Evolutionary conservation across 345 rosid genomes (phyloP).

Genomic region (Eutrema japonicum): DNA sequence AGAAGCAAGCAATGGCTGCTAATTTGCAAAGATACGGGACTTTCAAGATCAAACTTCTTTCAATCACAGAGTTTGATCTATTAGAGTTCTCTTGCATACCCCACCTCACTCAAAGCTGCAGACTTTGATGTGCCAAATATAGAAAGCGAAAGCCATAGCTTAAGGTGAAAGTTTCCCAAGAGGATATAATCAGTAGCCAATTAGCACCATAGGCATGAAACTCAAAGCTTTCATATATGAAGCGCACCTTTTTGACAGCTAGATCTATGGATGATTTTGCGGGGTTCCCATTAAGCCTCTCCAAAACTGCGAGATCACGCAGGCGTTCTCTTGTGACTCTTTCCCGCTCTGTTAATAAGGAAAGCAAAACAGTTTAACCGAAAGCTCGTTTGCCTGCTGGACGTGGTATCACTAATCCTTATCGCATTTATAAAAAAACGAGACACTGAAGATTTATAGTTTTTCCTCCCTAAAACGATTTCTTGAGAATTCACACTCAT

Average conservation of each 20-base stretch:
- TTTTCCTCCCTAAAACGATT: background rate
- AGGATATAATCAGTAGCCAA: background rate
- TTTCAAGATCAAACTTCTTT: background rate
- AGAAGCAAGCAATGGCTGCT: background rate
- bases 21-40: background rate
- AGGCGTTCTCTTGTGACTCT: conserved; percentile 74
- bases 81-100: background rate
- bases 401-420: background rate
- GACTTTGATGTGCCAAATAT: background rate
- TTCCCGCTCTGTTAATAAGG: conserved; percentile 59
- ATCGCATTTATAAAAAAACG: background rate
- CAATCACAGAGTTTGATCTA: background rate
- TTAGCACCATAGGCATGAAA: conserved; percentile 6
- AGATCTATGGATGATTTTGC: conserved; percentile 62
- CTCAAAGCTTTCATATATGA: conserved; percentile 3
- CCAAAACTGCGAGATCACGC: conserved; percentile 76
- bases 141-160: background rate
- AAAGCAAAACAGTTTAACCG: background rate
- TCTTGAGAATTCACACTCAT: background rate
- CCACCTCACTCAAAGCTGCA: background rate
- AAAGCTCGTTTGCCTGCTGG: background rate
- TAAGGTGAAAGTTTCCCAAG: background rate
- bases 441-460: background rate
- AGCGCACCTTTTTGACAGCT: conserved; percentile 85
- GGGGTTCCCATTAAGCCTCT: conserved; percentile 83